phyloP scores from a whole-genome alignment of 257 asterid species.

The Solanum sejunctum region DNA sequence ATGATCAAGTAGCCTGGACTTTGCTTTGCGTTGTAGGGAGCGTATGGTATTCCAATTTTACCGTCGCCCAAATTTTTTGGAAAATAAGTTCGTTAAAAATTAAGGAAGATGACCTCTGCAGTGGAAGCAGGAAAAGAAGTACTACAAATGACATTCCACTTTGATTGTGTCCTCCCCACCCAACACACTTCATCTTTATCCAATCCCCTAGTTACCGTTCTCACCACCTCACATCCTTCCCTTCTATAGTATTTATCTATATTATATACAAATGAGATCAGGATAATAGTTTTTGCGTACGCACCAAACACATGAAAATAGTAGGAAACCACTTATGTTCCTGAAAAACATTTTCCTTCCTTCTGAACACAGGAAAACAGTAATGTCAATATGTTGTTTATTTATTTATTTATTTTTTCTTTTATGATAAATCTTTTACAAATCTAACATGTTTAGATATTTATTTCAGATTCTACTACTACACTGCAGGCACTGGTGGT shows the following conservation, averaged over 20 bases:
- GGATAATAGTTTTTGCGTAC: neutral
- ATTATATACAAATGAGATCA: neutral
- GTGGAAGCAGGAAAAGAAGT: neutral
- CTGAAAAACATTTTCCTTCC: neutral
- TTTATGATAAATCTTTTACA: neutral
- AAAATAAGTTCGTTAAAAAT: neutral
- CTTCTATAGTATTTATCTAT: neutral
- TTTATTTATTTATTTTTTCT: neutral
- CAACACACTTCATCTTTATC: neutral
- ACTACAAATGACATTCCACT: neutral
- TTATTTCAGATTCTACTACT: constrained; percentile 68
- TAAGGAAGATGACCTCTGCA: neutral
- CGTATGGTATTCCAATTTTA: neutral
- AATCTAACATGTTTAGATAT: neutral
- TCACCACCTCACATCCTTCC: neutral
- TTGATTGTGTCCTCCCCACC: neutral
- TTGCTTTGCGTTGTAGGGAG: neutral
- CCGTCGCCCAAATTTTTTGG: neutral
- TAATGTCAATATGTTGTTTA: neutral
- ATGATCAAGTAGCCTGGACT: neutral
- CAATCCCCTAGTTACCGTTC: neutral
- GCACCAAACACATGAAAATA: neutral
- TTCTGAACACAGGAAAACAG: neutral
- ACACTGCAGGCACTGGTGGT: constrained; percentile 97
- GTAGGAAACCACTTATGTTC: neutral